Percentiles rank a stretch among this genome's conserved stretches.
phyloP scores from a whole-genome alignment of 2,329 filamentous ascomycete genomes.

The Arthrobotrys entomopaga region DNA sequence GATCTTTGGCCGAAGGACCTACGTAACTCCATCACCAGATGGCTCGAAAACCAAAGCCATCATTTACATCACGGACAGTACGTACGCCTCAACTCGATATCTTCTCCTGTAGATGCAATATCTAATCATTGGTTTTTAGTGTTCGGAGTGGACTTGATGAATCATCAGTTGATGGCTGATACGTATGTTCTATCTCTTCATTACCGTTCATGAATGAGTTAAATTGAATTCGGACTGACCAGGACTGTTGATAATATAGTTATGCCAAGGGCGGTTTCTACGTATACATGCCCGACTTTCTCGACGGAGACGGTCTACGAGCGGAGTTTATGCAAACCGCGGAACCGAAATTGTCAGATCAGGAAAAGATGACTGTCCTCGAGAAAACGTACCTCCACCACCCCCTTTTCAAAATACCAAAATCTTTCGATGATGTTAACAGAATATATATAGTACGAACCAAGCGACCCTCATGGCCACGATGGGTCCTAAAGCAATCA shows the following conservation, averaged over 20 bases:
- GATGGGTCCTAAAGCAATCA: constrained; percentile 34
- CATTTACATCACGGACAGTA: constrained; percentile 50
- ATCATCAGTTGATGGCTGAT: constrained; percentile 48
- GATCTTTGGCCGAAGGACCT: constrained; percentile 42
- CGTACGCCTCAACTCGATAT: not conserved
- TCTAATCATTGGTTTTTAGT: constrained; percentile 19
- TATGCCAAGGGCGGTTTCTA: constrained; percentile 50
- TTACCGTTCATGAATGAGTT: not conserved
- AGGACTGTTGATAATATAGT: not conserved
- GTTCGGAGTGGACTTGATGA: constrained; percentile 43
- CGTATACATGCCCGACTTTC: constrained; percentile 43
- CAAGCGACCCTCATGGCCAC: constrained; percentile 31
- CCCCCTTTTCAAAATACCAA: not conserved
- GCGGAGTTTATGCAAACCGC: constrained; percentile 36
- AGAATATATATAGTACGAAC: constrained; percentile 25
- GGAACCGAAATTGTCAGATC: constrained; percentile 40
- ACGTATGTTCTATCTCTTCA: constrained; percentile 18
- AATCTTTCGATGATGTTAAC: not conserved
- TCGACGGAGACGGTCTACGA: constrained; percentile 42
- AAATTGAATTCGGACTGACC: too few species aligned
- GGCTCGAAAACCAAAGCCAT: constrained; percentile 45
- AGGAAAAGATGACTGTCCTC: constrained; percentile 36
- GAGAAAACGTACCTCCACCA: constrained; percentile 32
- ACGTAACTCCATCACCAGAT: constrained; percentile 38
- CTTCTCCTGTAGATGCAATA: not conserved